phyloP scores from a whole-genome alignment of 768 basidiomycete species.

The Mycena sanguinolenta region DNA sequence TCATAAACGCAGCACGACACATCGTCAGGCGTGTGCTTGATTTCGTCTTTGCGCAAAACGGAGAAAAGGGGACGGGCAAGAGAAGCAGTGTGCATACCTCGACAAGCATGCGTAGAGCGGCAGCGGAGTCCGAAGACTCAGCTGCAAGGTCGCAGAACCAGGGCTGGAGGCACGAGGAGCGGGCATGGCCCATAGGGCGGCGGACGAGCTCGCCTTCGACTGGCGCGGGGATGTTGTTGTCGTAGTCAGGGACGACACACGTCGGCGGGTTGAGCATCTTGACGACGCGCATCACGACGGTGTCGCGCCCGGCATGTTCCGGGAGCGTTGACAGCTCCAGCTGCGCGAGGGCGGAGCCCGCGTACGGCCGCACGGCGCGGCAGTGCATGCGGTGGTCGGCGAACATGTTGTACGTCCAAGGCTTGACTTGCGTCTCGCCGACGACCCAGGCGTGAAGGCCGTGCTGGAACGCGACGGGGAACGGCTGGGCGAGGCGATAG shows the following conservation, averaged over 20 bases:
- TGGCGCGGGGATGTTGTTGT: slow-evolving; percentile 28
- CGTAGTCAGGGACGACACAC: slow-evolving; percentile 27
- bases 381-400: slow-evolving; percentile 21
- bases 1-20: slow-evolving; percentile 32
- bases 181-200: slow-evolving; percentile 26
- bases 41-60: slow-evolving; percentile 28
- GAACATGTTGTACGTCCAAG: slow-evolving; percentile 28
- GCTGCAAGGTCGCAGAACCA: slow-evolving; percentile 22
- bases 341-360: slow-evolving; percentile 31
- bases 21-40: slow-evolving; percentile 33
- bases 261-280: slow-evolving; percentile 33
- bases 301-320: slow-evolving; percentile 45
- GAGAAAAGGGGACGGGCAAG: not conserved
- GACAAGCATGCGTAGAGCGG: slow-evolving; percentile 24
- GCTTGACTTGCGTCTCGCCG: not conserved
- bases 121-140: slow-evolving; percentile 6
- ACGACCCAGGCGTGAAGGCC: not conserved
- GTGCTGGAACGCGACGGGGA: slow-evolving; percentile 20
- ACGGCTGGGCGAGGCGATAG: slow-evolving; percentile 17
- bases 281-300: slow-evolving; percentile 48
- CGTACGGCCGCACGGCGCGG: slow-evolving; percentile 10
- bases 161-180: slow-evolving; percentile 9
- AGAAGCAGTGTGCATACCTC: slow-evolving; percentile 9
- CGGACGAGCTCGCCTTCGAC: slow-evolving; percentile 24
- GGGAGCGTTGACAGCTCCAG: slow-evolving; percentile 34